Evolutionary conservation across 2,329 filamentous ascomycete genomes (phyloP).

Genomic region (Sclerotinia trifoliorum): DNA sequence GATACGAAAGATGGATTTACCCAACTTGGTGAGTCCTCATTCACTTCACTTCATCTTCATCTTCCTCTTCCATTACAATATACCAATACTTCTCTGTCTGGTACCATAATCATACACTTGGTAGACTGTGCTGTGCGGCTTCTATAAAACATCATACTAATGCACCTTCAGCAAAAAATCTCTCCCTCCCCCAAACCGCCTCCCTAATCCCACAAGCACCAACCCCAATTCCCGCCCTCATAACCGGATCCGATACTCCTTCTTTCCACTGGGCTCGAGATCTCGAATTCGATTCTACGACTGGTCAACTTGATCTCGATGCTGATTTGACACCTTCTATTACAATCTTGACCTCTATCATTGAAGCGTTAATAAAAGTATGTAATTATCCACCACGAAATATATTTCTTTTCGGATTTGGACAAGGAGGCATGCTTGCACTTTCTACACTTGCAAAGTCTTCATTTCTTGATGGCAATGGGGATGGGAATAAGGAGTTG

Average conservation of each 20-base stretch:
- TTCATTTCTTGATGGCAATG: not conserved
- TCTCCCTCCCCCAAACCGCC: constrained; percentile 64
- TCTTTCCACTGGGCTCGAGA: constrained; percentile 61
- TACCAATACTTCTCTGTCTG: not conserved
- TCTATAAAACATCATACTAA: not conserved
- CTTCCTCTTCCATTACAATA: no score
- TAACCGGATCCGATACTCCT: constrained; percentile 35
- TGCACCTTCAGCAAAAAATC: constrained; percentile 43
- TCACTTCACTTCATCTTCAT: not conserved
- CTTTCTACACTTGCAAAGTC: constrained; percentile 42
- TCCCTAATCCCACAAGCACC: constrained; percentile 62
- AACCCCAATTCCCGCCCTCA: constrained; percentile 55
- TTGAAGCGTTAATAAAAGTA: constrained; percentile 47
- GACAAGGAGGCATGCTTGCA: constrained; percentile 57
- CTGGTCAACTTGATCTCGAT: constrained; percentile 53
- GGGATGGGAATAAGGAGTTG: constrained; percentile 42
- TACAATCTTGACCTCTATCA: constrained; percentile 45
- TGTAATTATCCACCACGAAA: constrained; percentile 51
- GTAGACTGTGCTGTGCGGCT: no score
- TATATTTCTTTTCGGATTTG: constrained; percentile 55
- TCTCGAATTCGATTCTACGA: constrained; percentile 52
- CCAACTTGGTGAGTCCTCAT: constrained; percentile 45
- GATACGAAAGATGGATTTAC: constrained; percentile 61
- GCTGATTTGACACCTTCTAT: constrained; percentile 49
- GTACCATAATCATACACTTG: no score